Evolutionary conservation across 1,284 basidiomycete genomes (phyloP), one percentile per base, ranked within the genome.

Genomic region (Cystobasidiaceae sp.): DNA sequence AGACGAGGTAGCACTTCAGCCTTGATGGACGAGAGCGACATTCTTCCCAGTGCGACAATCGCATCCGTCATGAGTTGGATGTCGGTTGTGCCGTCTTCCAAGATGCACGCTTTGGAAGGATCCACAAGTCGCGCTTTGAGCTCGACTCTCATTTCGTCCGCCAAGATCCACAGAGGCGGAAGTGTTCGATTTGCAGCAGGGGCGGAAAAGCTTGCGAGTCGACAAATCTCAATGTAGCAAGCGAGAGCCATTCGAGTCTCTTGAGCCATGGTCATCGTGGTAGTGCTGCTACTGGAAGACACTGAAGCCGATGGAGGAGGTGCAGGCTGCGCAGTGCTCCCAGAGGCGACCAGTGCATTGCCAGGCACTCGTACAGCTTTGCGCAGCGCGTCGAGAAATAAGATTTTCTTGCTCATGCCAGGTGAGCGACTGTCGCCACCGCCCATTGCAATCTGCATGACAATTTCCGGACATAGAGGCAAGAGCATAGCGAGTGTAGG

Each of bases 381-480:
- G 25, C 61, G 9, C 19, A 64, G 21, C 11, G 28, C 51, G 19
- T 46, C 51, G 2, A 64, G 44, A 28, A 46, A 64, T 11, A 54
- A 52, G 34, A 44, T 52, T 56, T 64, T 64, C 41, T 49, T 55
- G 32, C 41, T 49, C 15, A 64, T 32, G 28, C 52, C 46, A 3
- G 61, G 51, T 3, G 51, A 51, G 30, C 61, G 32, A 9, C 41
- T 64, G 41, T 56, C 61, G 19, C 48, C 51, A 34, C 56, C 56
- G 30, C 61, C 51, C 30, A 50, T 62, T 13, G 49, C 60, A 17
- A 62, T 62, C 27, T 62, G 46, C 50, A 50, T 62, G 6, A 62
- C 49, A 13, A 49, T 52, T 21, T 54, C 60, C 25, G 49, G 46
- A 25, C 61, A 64, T n/a, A 55, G 43, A 21, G 61, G 28, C 4